Conservation (phyloP, 1,284 basidiomycete species). For the Sanghuangporus sanghuang region DNA sequence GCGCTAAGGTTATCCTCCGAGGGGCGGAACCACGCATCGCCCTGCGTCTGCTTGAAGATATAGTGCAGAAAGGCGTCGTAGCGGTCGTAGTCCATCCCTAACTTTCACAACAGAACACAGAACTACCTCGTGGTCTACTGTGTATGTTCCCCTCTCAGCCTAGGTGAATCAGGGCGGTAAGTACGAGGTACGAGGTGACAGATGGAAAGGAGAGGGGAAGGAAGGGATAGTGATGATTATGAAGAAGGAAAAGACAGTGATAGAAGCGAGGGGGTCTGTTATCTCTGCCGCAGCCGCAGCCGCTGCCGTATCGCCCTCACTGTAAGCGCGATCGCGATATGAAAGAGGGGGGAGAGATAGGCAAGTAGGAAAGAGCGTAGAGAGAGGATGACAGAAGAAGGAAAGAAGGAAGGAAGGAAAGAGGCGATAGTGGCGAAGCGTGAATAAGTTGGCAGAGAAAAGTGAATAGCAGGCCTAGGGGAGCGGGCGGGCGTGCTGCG, state of each 20-base stretch:
- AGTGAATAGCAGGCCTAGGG: neutral
- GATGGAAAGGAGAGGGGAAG: neutral
- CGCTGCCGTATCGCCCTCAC: neutral
- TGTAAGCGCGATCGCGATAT: too few relatives aligned
- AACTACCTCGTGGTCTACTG: neutral
- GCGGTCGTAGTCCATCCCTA: constrained; percentile 40
- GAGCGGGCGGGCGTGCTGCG: too few relatives aligned
- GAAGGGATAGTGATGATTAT: neutral
- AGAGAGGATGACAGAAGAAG: too few relatives aligned
- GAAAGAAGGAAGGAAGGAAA: neutral
- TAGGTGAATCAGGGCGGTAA: neutral
- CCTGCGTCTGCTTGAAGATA: constrained; percentile 55
- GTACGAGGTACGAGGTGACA: neutral
- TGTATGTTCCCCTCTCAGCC: neutral
- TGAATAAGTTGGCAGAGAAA: neutral
- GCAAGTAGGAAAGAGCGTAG: too few relatives aligned
- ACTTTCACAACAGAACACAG: neutral
- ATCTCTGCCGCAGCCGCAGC: neutral
- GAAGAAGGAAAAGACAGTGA: neutral
- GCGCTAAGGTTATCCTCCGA: constrained; percentile 43
- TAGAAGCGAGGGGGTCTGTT: too few relatives aligned
- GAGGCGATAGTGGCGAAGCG: neutral
- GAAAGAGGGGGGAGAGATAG: too few relatives aligned
- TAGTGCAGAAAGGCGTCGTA: constrained; percentile 47
- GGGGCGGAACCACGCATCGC: constrained; percentile 54